Conservation (phyloP, 2,329 filamentous ascomycete genomes). For the Diaporthe citriasiana region DNA sequence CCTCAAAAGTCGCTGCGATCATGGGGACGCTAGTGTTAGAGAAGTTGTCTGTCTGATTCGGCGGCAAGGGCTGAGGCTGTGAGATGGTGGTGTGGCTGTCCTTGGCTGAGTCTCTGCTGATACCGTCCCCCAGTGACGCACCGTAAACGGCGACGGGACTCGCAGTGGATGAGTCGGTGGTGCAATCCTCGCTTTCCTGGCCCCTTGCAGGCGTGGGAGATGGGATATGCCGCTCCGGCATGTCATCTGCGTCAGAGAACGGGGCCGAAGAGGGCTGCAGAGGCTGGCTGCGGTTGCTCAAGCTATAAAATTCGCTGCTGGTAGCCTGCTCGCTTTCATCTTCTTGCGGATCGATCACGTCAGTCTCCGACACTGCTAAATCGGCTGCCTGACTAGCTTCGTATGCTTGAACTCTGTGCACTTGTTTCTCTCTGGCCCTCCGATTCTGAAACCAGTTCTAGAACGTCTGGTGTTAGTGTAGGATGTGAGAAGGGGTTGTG, state of each 20-base stretch:
- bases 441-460: constrained; percentile 80
- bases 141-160: constrained; percentile 1
- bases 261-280: constrained; percentile 55
- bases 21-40: constrained; percentile 28
- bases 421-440: constrained; percentile 75
- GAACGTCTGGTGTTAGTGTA: constrained; percentile 49
- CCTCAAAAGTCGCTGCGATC: constrained; percentile 21
- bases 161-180: constrained; percentile 25
- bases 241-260: constrained; percentile 50
- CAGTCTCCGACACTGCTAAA: constrained; percentile 53
- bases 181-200: constrained; percentile 32
- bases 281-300: constrained; percentile 51
- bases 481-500: background rate
- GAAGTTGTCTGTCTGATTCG: constrained; percentile 17
- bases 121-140: background rate
- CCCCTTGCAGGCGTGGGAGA: constrained; percentile 21
- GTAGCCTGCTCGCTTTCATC: constrained; percentile 46
- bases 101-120: background rate
- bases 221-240: constrained; percentile 42
- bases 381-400: constrained; percentile 60
- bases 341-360: constrained; percentile 47
- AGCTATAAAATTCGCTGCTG: constrained; percentile 52
- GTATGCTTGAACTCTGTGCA: constrained; percentile 68
- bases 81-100: constrained; percentile 9
- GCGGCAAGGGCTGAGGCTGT: constrained; percentile 16